phyloP scores from a whole-genome alignment of 2,329 filamentous ascomycete species.

The Apiospora hydei region DNA sequence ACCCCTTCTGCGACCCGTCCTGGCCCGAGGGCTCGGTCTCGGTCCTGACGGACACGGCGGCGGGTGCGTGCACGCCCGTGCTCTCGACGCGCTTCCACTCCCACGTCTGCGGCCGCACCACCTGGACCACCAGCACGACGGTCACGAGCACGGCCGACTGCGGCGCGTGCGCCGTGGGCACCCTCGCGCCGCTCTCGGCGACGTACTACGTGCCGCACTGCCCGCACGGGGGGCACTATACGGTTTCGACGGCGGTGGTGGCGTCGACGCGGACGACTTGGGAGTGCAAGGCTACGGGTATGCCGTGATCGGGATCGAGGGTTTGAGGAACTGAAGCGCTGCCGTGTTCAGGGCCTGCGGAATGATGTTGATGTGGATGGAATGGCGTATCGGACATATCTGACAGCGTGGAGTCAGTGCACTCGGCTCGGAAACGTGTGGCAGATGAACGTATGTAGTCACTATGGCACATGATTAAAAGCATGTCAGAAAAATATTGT shows the following conservation, averaged over 20 bases:
- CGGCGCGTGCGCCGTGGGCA: neutral
- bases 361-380: too few relatives aligned
- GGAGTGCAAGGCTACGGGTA: neutral
- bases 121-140: neutral
- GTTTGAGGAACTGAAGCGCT: too few relatives aligned
- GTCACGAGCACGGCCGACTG: neutral
- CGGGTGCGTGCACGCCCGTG: neutral
- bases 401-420: too few relatives aligned
- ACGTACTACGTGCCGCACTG: neutral
- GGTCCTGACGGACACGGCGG: neutral
- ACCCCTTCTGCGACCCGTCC: slow-evolving; percentile 11
- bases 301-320: neutral
- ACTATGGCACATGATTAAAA: neutral
- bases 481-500: neutral
- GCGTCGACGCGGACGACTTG: neutral
- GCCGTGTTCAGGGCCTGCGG: too few relatives aligned
- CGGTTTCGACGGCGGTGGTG: neutral
- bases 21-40: slow-evolving; percentile 1
- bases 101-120: slow-evolving; percentile 12
- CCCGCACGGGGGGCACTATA: neutral
- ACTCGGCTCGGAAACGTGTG: too few relatives aligned
- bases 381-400: too few relatives aligned
- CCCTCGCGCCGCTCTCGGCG: neutral
- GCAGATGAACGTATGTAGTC: neutral
- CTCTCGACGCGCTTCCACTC: slow-evolving; percentile 3